phyloP scores from a whole-genome alignment of 805 yeast species.

The Kazachstania taianensis region DNA sequence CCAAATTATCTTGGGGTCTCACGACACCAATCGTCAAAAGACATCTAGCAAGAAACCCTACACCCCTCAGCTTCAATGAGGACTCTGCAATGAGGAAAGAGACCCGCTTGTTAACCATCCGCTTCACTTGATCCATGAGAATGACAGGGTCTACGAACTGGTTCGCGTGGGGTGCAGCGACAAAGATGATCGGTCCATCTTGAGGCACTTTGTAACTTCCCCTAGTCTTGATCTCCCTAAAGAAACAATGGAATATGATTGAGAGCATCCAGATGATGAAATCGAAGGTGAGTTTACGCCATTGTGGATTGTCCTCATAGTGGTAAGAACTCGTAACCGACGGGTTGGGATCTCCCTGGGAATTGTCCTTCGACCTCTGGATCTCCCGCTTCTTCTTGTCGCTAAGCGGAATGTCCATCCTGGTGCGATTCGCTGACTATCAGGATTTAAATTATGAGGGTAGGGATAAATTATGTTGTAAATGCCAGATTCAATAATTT shows the following conservation, averaged over 20 bases:
- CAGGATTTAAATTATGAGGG: too few species aligned
- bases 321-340: not conserved
- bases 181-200: constrained; percentile 79
- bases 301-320: constrained; percentile 31
- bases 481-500: too few species aligned
- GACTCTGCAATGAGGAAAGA: constrained; percentile 67
- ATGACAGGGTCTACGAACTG: constrained; percentile 77
- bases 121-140: constrained; percentile 40
- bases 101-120: constrained; percentile 53
- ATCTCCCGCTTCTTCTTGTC: constrained; percentile 3
- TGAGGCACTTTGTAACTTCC: constrained; percentile 69
- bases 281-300: constrained; percentile 39
- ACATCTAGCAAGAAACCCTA: constrained; percentile 67
- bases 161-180: constrained; percentile 96
- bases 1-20: constrained; percentile 82
- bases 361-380: not conserved
- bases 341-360: not conserved
- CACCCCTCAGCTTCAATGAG: constrained; percentile 52
- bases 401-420: constrained; percentile 5
- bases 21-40: constrained; percentile 84
- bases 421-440: too few species aligned
- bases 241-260: constrained; percentile 54
- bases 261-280: constrained; percentile 40
- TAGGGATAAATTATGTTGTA: too few species aligned
- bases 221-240: constrained; percentile 79